A percentile compares a stretch with the other conserved stretches of the same genome.
These are phyloP conservation scores for Boletus vermiculosoides DNA, from an alignment of 768 basidiomycete genomes.

Conservation along the genomic window DNA sequence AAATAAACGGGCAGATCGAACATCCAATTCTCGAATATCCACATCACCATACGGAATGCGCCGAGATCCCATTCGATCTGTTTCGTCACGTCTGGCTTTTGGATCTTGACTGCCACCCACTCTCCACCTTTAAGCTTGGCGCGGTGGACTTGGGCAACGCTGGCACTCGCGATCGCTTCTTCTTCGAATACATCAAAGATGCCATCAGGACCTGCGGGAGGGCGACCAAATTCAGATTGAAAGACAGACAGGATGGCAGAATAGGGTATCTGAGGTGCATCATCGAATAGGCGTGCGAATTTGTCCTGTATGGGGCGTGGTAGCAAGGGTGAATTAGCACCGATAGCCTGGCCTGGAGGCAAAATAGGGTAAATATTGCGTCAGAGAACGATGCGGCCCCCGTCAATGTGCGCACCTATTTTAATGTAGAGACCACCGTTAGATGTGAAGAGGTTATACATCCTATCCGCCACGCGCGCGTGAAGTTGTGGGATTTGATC, in stretches of 20 bases:
- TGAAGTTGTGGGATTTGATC: constrained; percentile 79
- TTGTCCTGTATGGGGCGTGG: constrained; percentile 81
- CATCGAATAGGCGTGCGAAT: constrained; percentile 82
- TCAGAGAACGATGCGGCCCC: not conserved
- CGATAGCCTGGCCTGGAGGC: constrained; percentile 65
- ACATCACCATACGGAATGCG: constrained; percentile 70
- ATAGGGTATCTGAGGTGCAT: constrained; percentile 83
- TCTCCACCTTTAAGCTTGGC: constrained; percentile 55
- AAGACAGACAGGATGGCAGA: constrained; percentile 67
- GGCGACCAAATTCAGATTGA: constrained; percentile 61
- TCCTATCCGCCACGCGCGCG: constrained; percentile 75
- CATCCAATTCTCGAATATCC: constrained; percentile 73
- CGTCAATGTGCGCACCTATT: constrained; percentile 47
- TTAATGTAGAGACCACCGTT: constrained; percentile 90
- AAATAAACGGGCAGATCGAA: constrained; percentile 89
- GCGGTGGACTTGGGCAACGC: constrained; percentile 89
- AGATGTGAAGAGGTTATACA: constrained; percentile 72
- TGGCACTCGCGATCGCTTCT: constrained; percentile 79
- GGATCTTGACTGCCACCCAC: constrained; percentile 91
- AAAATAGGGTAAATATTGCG: not conserved
- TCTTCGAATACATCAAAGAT: constrained; percentile 80
- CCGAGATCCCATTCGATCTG: constrained; percentile 86
- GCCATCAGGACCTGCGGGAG: constrained; percentile 64
- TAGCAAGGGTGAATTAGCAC: constrained; percentile 81
- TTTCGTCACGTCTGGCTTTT: constrained; percentile 83